Percentiles rank a stretch among this genome's conserved stretches.
phyloP scores from a whole-genome alignment of 768 basidiomycete genomes.

The Leucocoprinus sp. region DNA sequence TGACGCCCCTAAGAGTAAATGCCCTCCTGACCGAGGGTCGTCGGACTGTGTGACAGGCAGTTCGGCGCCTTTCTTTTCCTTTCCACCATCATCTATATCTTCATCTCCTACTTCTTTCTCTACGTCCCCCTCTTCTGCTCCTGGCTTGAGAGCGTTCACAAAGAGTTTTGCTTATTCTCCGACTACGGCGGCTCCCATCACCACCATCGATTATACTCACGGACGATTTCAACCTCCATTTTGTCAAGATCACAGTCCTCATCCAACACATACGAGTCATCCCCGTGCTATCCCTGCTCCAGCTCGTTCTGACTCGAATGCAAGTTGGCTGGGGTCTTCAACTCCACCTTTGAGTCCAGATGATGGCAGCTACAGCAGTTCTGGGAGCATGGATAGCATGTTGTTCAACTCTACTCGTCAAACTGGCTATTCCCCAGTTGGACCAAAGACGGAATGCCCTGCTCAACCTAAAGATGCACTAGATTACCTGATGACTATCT shows the following conservation, averaged over 20 bases:
- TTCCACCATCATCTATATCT: conserved; percentile 27
- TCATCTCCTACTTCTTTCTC: conserved; percentile 23
- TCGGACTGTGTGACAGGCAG: conserved; percentile 92
- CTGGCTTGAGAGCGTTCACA: conserved; percentile 7
- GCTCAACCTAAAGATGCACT: conserved; percentile 47
- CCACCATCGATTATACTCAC: conserved; percentile 14
- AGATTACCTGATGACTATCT: conserved; percentile 71
- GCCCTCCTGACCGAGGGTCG: conserved; percentile 96
- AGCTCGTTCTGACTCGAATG: conserved; percentile 29
- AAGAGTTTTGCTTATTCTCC: conserved; percentile 16
- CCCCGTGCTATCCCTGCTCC: conserved; percentile 15
- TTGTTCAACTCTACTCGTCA: conserved; percentile 36
- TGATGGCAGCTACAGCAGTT: conserved; percentile 39
- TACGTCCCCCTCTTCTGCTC: conserved; percentile 11
- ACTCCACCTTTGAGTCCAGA: conserved; percentile 83
- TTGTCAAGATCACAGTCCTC: not conserved
- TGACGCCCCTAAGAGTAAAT: conserved; percentile 86
- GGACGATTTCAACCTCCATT: conserved; percentile 7
- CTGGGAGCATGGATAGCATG: conserved; percentile 23
- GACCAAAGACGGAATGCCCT: not conserved
- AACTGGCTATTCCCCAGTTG: not conserved
- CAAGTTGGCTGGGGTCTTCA: conserved; percentile 41
- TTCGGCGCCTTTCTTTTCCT: conserved; percentile 56
- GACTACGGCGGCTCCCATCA: conserved; percentile 16
- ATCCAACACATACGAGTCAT: not conserved